Conservation (phyloP, 169 alveolate genomes). For the Plasmodium ovale region DNA sequence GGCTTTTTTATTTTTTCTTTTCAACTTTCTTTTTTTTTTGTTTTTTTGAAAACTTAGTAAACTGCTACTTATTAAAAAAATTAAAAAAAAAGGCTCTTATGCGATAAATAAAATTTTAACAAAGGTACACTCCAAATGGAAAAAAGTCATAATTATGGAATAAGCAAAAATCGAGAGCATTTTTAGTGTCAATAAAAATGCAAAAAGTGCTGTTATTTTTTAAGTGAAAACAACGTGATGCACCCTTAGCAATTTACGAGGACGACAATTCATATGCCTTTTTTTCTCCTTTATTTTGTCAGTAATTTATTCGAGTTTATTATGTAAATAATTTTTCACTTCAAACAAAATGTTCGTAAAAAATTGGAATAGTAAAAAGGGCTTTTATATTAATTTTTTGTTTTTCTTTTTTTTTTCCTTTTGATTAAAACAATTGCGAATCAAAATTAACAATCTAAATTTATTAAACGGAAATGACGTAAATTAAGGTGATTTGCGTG, state of each 20-base stretch:
- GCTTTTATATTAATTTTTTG: neutral
- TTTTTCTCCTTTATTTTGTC: constrained; percentile 52
- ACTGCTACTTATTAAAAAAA: constrained; percentile 57
- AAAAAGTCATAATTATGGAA: neutral
- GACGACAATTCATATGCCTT: constrained; percentile 44
- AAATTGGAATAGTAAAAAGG: neutral
- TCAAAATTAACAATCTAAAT: constrained; percentile 43
- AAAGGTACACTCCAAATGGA: constrained; percentile 23
- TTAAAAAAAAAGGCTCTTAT: constrained; percentile 56
- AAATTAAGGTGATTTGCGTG: constrained; percentile 46
- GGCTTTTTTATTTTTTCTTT: too few species aligned
- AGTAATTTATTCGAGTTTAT: constrained; percentile 65
- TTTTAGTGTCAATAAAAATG: constrained; percentile 1
- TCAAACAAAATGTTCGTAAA: neutral
- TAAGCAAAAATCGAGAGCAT: neutral
- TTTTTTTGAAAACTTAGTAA: constrained; percentile 48
- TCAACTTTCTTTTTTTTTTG: too few species aligned
- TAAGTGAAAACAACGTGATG: constrained; percentile 46
- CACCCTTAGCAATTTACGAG: constrained; percentile 42
- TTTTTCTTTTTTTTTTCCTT: neutral
- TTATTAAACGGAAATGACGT: constrained; percentile 51
- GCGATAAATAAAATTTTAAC: constrained; percentile 51
- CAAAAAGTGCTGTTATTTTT: neutral
- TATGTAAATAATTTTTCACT: constrained; percentile 12
- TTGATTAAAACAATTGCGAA: constrained; percentile 8